phyloP scores from a whole-genome alignment of 1,284 basidiomycete genomes.

The Rhizoctonia solani region DNA sequence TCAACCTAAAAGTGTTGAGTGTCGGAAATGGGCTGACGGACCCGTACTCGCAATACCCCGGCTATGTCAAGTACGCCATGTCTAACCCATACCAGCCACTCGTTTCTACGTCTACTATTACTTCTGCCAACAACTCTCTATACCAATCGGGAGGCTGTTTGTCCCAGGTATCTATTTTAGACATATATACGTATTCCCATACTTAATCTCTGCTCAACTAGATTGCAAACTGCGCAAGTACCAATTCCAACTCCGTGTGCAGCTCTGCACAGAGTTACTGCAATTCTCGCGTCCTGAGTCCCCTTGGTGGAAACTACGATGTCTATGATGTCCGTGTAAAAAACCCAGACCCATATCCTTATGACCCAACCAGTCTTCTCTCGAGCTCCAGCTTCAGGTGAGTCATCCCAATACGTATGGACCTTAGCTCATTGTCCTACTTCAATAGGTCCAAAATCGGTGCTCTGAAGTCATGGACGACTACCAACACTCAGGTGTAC shows the following conservation, averaged over 20 bases:
- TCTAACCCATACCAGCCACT: conserved; percentile 61
- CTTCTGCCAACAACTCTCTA: conserved; percentile 53
- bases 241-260: conserved; percentile 46
- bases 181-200: not conserved
- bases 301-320: conserved; percentile 55
- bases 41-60: conserved; percentile 60
- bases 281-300: conserved; percentile 57
- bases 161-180: conserved; percentile 48
- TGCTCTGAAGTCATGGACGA: conserved; percentile 54
- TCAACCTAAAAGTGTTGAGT: conserved; percentile 65
- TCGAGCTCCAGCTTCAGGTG: conserved; percentile 5
- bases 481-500: conserved; percentile 33
- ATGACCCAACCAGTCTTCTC: conserved; percentile 47
- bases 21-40: conserved; percentile 69
- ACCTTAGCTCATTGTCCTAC: not conserved
- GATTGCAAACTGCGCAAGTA: conserved; percentile 30
- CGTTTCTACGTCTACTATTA: conserved; percentile 50
- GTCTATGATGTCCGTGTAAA: conserved; percentile 58
- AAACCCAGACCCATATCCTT: conserved; percentile 60
- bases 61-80: conserved; percentile 58
- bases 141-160: conserved; percentile 54
- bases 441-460: conserved; percentile 50
- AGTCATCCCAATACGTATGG: not conserved
- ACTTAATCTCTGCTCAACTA: not conserved
- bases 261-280: conserved; percentile 59